Base-by-base conservation (phyloP, 148 eudicot genomes). In the Polygonum aviculare region DNA sequence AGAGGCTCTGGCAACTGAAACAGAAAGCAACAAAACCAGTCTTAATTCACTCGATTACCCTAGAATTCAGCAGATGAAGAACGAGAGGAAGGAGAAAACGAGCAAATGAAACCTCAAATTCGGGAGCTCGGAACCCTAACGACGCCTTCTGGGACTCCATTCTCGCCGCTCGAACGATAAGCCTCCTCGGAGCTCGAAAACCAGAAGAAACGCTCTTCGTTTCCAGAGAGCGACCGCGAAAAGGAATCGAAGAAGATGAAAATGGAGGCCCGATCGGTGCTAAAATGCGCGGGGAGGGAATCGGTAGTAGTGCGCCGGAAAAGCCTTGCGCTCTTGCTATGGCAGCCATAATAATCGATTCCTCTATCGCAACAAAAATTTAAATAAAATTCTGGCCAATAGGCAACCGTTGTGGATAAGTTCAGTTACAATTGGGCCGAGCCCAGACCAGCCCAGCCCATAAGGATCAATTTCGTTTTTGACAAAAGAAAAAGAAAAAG, bases 1-100 rank as follows among this genome's bases (percentile, higher is more conserved):
- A 92, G 90, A n/a, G 96, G 98, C 85, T 92, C 98, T 51, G 83
- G 73, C 35, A 92, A 83, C 96, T 94, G 62, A 75, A 18, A 69
- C 12, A 75, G 15, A 77, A 10, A 74, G 12, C 38, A 21, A n/a
- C 9, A 26, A 16, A 26, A 16, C 10, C 55, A 55, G 22, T 18
- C 39, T 10, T 5, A 40, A 69, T 7, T 33, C 4, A 10, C 15
- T 7, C 35, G 0, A 67, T 10, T 10, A 60, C 69, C 45, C 44
- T 67, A 14, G 44, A 67, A 67, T 14, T 67, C 44, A 44, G 44
- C 16, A 16, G 31, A 67, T 2, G 72, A 38, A 3, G 36, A 67
- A 67, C 44, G 72, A 36, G 1, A 12, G 22, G n/a, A 26, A 60
- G 33, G 14, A 33, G 8, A 75, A 8, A 54, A 77, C n/a, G 3